Evolutionary conservation across 352 stramenopile species (phyloP), one percentile per base, ranked within the genome.

Genomic region (Aphanomyces euteiches): DNA sequence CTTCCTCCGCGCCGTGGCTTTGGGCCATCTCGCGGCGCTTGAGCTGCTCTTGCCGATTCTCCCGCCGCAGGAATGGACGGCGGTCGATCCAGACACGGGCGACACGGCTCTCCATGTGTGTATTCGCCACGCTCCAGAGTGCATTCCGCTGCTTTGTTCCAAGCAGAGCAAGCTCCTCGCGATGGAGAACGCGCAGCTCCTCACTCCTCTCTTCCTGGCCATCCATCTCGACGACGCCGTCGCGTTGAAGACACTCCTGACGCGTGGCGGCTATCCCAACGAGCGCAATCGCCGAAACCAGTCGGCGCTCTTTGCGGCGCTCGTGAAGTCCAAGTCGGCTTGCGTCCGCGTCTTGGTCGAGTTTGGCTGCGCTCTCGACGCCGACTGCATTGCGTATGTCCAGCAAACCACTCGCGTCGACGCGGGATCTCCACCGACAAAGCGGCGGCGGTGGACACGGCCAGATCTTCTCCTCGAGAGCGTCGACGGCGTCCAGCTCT

Each of bases 201-300:
- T 41, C n/a, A 70, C 64, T 13, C 64, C 64, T 7, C n/a, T 70
- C n/a, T 63, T 70, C 54, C 34, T 70, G n/a, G 64, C 64, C 36
- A 61, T 70, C n/a, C 45, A 64, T 45, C 47, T 70, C 21, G 47
- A 39, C 15, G 15, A 50, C 38, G 37, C 12, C 21, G 64, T 19
- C 7, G 53, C 43, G 34, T 15, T 70, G 19, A n/a, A 8, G 3
- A 6, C 17, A 13, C 54, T 70, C 3, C 47, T 70, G n/a, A 8
- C 15, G 7, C 37, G 61, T 19, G 64, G 64, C 1, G 64, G 64
- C 13, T 60, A 63, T 50, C 64, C 64, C 5, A 70, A 70, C 54
- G 64, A 70, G 61, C 64, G 64, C 15, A 56, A 70, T n/a, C 64
- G 64, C 6, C 64, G 40, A 1, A 21, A 28, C 10, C 64, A 56